Evolutionary conservation across 2,329 filamentous ascomycete genomes (phyloP).

Genomic region (Talaromyces sp.): DNA sequence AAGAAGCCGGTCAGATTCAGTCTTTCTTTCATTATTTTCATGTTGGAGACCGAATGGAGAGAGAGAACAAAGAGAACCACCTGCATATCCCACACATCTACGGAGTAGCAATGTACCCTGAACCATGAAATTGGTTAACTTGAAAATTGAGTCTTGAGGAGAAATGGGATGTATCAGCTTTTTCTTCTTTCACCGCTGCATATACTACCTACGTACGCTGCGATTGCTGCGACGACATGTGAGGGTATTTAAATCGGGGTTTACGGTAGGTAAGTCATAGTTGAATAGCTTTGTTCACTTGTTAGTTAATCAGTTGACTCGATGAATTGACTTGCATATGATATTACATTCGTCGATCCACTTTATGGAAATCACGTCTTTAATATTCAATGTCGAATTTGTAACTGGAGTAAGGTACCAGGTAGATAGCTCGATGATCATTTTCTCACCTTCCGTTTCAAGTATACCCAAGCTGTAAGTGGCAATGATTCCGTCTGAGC

Average conservation of each 20-base stretch:
- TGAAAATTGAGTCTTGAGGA: too few species aligned
- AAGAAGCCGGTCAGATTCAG: not conserved
- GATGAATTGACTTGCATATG: too few species aligned
- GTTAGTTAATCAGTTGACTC: too few species aligned
- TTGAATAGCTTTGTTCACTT: not conserved
- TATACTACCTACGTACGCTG: not conserved
- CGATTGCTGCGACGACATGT: not conserved
- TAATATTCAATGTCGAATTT: too few species aligned
- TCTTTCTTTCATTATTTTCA: not conserved
- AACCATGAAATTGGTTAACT: not conserved
- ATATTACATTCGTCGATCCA: too few species aligned
- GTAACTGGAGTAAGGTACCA: too few species aligned
- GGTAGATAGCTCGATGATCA: too few species aligned
- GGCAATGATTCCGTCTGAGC: too few species aligned
- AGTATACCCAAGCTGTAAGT: too few species aligned
- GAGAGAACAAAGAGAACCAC: not conserved
- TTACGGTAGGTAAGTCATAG: not conserved
- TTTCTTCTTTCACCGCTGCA: not conserved
- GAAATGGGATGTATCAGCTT: not conserved
- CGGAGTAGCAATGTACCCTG: too few species aligned
- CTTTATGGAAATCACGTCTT: too few species aligned
- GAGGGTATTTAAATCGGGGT: not conserved
- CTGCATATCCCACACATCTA: not conserved
- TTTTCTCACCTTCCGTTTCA: too few species aligned
- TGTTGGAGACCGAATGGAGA: not conserved